These are phyloP conservation scores for Dalbergia cochinchinensis DNA, from an alignment of 306 rosid species.

Conservation along the genomic window DNA sequence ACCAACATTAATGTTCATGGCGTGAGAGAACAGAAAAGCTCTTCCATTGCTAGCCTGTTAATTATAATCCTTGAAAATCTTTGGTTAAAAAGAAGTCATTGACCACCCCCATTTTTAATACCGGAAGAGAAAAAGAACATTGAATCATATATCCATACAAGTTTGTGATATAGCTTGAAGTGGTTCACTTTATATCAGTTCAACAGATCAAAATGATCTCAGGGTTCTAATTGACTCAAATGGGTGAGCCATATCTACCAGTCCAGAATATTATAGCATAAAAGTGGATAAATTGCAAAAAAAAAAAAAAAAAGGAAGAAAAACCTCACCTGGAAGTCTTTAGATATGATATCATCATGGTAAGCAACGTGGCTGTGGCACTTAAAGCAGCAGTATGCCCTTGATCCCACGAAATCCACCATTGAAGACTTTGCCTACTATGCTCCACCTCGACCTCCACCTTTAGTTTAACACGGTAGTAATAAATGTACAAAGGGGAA, in stretches of 20 bases:
- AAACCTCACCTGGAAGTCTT: slow-evolving; percentile 51
- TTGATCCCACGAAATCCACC: slow-evolving; percentile 41
- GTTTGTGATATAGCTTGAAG: neutral
- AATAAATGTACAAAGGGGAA: neutral
- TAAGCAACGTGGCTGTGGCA: slow-evolving; percentile 57
- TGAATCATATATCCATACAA: neutral
- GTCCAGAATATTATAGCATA: neutral
- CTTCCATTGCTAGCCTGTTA: slow-evolving; percentile 68
- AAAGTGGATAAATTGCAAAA: neutral
- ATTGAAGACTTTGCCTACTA: slow-evolving; percentile 44
- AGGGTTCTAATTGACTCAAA: neutral
- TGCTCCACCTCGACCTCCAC: neutral
- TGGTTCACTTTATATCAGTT: neutral
- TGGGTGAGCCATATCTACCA: neutral
- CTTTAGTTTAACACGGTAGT: neutral
- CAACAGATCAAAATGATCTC: neutral
- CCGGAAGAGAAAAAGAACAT: neutral
- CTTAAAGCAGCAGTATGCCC: slow-evolving; percentile 60
- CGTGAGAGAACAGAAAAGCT: slow-evolving; percentile 76
- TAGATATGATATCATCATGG: slow-evolving; percentile 59
- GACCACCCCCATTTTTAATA: slow-evolving; percentile 54
- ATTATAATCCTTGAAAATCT: slow-evolving; percentile 38
- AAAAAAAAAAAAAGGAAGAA: neutral
- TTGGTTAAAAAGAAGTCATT: neutral
- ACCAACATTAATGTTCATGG: slow-evolving; percentile 64